phyloP scores from a whole-genome alignment of 768 basidiomycete species.

The Serendipita sp. region DNA sequence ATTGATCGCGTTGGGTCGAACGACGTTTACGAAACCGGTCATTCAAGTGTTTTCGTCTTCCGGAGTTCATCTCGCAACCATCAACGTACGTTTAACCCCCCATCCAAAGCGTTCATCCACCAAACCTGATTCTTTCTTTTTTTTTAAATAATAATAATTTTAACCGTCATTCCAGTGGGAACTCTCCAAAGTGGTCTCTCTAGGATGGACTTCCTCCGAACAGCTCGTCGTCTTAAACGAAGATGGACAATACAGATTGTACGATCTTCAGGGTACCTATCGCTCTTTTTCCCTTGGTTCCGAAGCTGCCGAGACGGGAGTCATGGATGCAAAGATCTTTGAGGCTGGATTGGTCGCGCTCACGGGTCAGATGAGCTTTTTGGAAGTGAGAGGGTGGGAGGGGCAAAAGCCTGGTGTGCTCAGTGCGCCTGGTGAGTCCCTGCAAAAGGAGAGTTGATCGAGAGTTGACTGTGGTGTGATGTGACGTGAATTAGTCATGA shows the following conservation, averaged over 20 bases:
- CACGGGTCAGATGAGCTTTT: conserved; percentile 52
- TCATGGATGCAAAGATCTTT: conserved; percentile 74
- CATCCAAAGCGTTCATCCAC: not conserved
- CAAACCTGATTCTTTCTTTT: not conserved
- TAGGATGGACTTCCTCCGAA: conserved; percentile 77
- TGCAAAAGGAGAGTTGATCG: not conserved
- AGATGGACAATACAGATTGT: conserved; percentile 81
- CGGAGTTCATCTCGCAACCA: conserved; percentile 49
- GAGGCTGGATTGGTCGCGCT: conserved; percentile 78
- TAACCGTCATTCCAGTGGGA: conserved; percentile 54
- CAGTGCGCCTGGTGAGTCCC: conserved; percentile 51
- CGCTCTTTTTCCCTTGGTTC: conserved; percentile 68
- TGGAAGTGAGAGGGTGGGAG: conserved; percentile 84
- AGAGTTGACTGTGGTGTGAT: not conserved
- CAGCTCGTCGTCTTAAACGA: conserved; percentile 74
- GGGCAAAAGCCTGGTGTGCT: conserved; percentile 57
- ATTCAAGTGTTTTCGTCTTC: conserved; percentile 79
- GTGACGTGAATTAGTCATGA: not conserved
- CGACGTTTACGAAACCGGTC: conserved; percentile 54
- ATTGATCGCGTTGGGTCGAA: conserved; percentile 51
- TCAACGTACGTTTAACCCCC: conserved; percentile 40
- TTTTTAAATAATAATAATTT: not conserved
- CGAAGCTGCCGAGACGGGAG: conserved; percentile 67
- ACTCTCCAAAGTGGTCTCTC: conserved; percentile 60
- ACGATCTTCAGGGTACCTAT: conserved; percentile 76